Evolutionary conservation across 2,329 filamentous ascomycete genomes (phyloP).

Genomic region (Colletotrichum musicola): DNA sequence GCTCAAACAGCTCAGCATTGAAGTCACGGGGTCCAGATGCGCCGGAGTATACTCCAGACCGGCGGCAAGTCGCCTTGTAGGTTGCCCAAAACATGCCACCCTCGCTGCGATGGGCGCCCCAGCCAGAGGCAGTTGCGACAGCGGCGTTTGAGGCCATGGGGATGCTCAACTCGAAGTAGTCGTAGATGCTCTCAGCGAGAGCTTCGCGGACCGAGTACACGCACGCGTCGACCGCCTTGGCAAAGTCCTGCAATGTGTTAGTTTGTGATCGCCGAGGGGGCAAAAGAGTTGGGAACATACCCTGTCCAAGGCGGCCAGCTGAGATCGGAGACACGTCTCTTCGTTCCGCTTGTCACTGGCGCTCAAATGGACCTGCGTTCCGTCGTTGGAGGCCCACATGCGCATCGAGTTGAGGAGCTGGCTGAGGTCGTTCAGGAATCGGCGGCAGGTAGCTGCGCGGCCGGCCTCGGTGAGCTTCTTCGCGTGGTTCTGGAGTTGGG

Average conservation of each 20-base stretch:
- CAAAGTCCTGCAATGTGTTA: constrained; percentile 38
- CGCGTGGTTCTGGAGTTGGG: constrained; percentile 66
- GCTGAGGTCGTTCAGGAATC: constrained; percentile 42
- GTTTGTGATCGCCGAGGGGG: background rate
- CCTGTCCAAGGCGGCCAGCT: constrained; percentile 37
- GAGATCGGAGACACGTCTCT: constrained; percentile 33
- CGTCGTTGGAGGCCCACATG: constrained; percentile 44
- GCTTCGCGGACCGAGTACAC: constrained; percentile 36
- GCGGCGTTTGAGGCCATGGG: constrained; percentile 39
- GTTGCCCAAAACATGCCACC: constrained; percentile 44
- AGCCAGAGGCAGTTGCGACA: constrained; percentile 38
- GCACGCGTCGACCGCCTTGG: constrained; percentile 36
- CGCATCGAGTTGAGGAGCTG: constrained; percentile 44
- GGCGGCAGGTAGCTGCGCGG: constrained; percentile 40
- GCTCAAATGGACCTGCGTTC: constrained; percentile 36
- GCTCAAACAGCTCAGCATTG: constrained; percentile 45
- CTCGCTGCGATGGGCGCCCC: constrained; percentile 39
- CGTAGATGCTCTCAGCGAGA: constrained; percentile 42
- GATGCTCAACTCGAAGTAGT: constrained; percentile 41
- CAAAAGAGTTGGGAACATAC: background rate
- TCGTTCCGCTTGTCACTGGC: constrained; percentile 39
- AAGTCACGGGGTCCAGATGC: constrained; percentile 41
- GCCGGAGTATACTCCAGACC: constrained; percentile 41
- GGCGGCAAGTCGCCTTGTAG: constrained; percentile 45
- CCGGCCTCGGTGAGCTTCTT: constrained; percentile 34